These are phyloP conservation scores for Onygenales sp. DNA, from an alignment of 2,329 filamentous ascomycete species.

Conservation along the genomic window DNA sequence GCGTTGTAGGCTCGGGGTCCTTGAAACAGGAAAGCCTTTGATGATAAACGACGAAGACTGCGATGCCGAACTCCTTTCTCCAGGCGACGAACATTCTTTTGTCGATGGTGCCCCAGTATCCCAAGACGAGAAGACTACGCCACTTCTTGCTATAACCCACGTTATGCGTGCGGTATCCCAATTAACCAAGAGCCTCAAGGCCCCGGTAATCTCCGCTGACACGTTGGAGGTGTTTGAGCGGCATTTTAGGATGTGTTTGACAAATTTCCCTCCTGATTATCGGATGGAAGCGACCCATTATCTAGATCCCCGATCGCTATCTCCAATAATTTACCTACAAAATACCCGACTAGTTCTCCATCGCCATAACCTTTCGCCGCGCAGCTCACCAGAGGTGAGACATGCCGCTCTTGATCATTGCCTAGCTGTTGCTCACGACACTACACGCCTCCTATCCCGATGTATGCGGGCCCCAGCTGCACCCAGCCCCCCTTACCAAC, in stretches of 20 bases:
- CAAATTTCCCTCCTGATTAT: constrained; percentile 65
- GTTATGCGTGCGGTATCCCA: constrained; percentile 69
- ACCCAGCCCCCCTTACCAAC: constrained; percentile 24
- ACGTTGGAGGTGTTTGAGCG: constrained; percentile 71
- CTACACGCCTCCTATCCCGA: constrained; percentile 64
- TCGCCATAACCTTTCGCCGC: constrained; percentile 74
- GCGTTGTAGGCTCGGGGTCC: constrained; percentile 52
- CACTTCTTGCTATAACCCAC: constrained; percentile 69
- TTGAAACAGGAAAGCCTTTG: constrained; percentile 72
- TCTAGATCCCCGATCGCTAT: constrained; percentile 64
- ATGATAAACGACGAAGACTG: constrained; percentile 83
- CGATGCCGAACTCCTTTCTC: constrained; percentile 69
- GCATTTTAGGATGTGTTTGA: constrained; percentile 67
- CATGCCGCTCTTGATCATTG: constrained; percentile 68
- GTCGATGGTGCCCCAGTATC: constrained; percentile 39
- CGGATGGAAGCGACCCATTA: constrained; percentile 56
- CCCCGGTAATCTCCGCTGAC: constrained; percentile 54
- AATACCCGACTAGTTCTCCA: constrained; percentile 78
- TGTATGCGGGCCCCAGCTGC: constrained; percentile 40
- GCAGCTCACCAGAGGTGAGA: constrained; percentile 56
- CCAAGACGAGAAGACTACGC: constrained; percentile 50
- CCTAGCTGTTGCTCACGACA: constrained; percentile 64
- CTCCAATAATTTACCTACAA: constrained; percentile 68
- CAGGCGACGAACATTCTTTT: constrained; percentile 64
- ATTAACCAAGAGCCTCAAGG: constrained; percentile 60